phyloP scores from a whole-genome alignment of 139 green algal genomes.

The Nannochloris sp. region DNA sequence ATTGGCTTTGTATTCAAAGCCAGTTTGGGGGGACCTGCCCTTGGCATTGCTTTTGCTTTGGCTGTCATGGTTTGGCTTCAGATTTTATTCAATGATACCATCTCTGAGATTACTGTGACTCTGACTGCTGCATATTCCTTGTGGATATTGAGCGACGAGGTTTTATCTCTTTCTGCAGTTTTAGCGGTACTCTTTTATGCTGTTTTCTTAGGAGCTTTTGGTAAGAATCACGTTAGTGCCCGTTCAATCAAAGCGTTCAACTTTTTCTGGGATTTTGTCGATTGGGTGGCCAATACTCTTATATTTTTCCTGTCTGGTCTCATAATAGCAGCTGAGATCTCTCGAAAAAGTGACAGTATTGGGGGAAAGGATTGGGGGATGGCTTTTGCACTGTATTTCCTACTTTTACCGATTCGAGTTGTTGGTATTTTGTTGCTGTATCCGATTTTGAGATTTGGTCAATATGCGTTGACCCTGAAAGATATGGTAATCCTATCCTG shows the following conservation, averaged over 20 bases:
- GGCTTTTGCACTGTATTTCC: constrained; percentile 35
- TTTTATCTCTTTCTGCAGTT: constrained; percentile 45
- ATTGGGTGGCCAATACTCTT: constrained; percentile 63
- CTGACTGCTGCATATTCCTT: constrained; percentile 33
- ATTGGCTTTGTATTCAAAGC: constrained; percentile 37
- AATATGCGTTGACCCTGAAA: constrained; percentile 36
- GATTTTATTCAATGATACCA: constrained; percentile 39
- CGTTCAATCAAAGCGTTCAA: constrained; percentile 32
- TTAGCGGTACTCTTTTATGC: constrained; percentile 46
- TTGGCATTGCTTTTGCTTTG: constrained; percentile 40
- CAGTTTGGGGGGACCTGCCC: constrained; percentile 28
- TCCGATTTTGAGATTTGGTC: constrained; percentile 27
- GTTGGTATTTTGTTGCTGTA: constrained; percentile 34
- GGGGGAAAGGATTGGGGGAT: constrained; percentile 31
- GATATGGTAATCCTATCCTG: constrained; percentile 42
- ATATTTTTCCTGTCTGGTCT: constrained; percentile 54
- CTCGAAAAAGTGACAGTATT: constrained; percentile 3
- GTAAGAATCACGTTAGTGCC: constrained; percentile 29
- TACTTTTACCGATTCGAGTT: constrained; percentile 28
- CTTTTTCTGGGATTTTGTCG: constrained; percentile 46
- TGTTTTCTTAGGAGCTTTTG: constrained; percentile 34
- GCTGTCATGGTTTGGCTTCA: constrained; percentile 29
- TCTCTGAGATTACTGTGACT: constrained; percentile 45
- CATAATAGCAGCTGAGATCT: constrained; percentile 39
- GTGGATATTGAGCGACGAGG: constrained; percentile 47